Evolutionary conservation across 345 rosid species (phyloP), one percentile per base, ranked within the genome.

Genomic region (Euphorbia lathyris): DNA sequence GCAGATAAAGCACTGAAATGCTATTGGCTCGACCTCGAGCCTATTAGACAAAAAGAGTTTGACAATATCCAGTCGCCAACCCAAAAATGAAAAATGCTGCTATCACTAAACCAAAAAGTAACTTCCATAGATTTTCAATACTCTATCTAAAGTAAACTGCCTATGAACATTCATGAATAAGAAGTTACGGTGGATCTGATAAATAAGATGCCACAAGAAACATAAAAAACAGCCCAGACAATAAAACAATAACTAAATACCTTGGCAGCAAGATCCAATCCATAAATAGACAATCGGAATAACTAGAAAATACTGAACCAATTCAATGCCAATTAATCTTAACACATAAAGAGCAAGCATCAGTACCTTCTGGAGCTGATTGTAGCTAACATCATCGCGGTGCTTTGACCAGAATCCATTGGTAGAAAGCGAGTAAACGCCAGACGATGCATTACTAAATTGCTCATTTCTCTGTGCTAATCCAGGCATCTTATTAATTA

Each of bases 361-460:
- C 71, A 61, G 79, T 74, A 93, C 98, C 97, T 93, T 88, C 69
- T 88, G 91, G 53, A 91, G 83, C 79, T 89, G 96, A 78, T 86
- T 84, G 75, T 80, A 93, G 85, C 85, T 72, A 76, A 93, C 79
- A 71, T 83, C 98, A 42, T 83, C 88, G 48, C 80, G 76, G 23
- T 86, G 86, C 59, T 84, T 88, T 53, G 92, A 86, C 98, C 97
- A 89, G 82, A 89, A 84, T 38, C 88, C 88, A 79, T 79, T 85
- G 62, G 87, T 71, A 13, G 72, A 52, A 40, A 66, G 32, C 45
- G 78, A 74, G 69, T 74, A 74, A 23, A 50, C 52, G 73, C 59
- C 61, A 27, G 74, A 74, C 40, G 70, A 58, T 22, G 78, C 85
- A 81, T 78, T 84, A 75, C 79, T 50, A 75, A 76, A 86, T 72